phyloP scores from a whole-genome alignment of 179 eudicot genomes.

The Beta corolliflora region DNA sequence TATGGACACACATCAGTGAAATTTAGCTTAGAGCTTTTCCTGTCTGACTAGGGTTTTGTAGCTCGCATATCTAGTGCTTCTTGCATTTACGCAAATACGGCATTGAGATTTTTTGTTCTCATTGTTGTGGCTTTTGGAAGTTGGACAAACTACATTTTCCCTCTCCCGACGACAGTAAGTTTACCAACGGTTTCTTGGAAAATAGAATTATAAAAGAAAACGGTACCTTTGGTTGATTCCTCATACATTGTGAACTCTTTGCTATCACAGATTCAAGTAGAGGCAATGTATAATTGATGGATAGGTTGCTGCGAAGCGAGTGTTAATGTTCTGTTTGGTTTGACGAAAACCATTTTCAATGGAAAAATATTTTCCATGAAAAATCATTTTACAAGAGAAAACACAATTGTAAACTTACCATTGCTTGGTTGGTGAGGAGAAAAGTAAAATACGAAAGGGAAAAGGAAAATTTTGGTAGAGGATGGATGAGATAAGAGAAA shows the following conservation, averaged over 20 bases:
- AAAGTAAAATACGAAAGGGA: no score
- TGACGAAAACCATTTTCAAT: no score
- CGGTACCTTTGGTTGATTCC: neutral
- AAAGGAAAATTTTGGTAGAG: no score
- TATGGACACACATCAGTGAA: neutral
- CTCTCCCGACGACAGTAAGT: neutral
- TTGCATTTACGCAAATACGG: neutral
- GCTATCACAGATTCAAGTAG: neutral
- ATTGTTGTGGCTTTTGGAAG: neutral
- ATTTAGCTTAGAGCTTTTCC: neutral
- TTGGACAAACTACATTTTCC: neutral
- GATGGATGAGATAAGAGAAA: no score
- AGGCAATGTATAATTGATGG: neutral
- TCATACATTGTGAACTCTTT: neutral
- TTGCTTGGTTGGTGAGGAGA: no score
- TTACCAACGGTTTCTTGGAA: neutral
- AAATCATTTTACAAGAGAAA: no score
- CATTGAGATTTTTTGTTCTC: neutral
- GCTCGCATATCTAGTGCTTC: neutral
- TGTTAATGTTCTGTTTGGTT: neutral
- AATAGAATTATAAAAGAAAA: neutral
- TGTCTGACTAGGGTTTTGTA: neutral
- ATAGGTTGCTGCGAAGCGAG: neutral
- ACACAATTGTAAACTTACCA: no score
- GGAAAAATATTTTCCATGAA: no score